phyloP scores from a whole-genome alignment of 2,329 filamentous ascomycete species.

The Alternaria tenuissima region DNA sequence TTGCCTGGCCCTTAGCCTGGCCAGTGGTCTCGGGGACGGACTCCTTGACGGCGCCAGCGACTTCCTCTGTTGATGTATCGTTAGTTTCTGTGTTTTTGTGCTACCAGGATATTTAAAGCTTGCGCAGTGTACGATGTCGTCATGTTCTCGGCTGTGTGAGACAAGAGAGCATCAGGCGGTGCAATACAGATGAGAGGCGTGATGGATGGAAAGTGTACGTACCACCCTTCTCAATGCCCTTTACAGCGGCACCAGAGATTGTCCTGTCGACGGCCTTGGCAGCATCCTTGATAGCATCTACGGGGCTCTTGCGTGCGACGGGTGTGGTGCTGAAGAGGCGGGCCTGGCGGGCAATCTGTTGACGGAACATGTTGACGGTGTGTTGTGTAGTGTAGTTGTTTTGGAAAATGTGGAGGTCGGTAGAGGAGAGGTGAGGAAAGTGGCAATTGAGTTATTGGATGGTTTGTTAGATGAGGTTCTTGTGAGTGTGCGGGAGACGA shows the following conservation, averaged over 20 bases:
- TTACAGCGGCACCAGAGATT: constrained; percentile 64
- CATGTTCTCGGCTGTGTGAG: constrained; percentile 18
- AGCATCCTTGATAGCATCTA: constrained; percentile 66
- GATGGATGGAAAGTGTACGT: constrained; percentile 46
- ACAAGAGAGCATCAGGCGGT: constrained; percentile 10
- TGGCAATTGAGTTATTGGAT: constrained; percentile 10
- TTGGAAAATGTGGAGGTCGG: constrained; percentile 3
- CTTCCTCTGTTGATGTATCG: constrained; percentile 56
- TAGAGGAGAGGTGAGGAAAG: not conserved
- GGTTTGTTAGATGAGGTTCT: constrained; percentile 15
- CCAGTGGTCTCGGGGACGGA: constrained; percentile 35
- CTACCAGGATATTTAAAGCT: not conserved
- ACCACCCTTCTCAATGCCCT: constrained; percentile 70
- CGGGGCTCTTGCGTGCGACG: constrained; percentile 58
- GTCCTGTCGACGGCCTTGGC: constrained; percentile 65
- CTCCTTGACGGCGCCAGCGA: constrained; percentile 54
- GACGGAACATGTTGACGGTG: constrained; percentile 56
- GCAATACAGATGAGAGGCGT: not conserved
- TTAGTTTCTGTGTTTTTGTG: constrained; percentile 15
- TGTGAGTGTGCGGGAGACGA: constrained; percentile 15
- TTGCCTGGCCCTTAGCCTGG: constrained; percentile 53
- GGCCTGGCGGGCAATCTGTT: constrained; percentile 54
- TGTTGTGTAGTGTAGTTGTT: constrained; percentile 10
- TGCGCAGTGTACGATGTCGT: constrained; percentile 16
- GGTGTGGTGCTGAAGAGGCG: constrained; percentile 65